phyloP scores from a whole-genome alignment of 768 basidiomycete species.

The Crassisporium funariophilum region DNA sequence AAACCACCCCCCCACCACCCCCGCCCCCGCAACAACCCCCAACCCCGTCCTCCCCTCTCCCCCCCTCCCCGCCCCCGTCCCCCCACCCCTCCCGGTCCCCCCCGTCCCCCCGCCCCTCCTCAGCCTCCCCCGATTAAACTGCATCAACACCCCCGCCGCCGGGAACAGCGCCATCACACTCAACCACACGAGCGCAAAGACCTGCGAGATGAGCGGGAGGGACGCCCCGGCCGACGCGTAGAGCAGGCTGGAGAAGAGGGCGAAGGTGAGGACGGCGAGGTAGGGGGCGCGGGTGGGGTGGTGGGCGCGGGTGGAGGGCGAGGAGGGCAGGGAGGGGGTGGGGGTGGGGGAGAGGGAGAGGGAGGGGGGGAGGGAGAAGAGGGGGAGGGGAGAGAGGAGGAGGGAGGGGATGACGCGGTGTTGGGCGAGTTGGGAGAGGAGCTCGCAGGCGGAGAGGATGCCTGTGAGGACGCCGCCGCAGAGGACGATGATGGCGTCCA shows the following conservation, averaged over 20 bases:
- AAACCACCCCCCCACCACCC: not conserved
- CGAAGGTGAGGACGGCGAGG: conserved; percentile 52
- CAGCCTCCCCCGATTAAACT: conserved; percentile 68
- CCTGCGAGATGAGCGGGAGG: conserved; percentile 56
- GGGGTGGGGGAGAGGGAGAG: conserved; percentile 61
- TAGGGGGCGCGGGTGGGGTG: conserved; percentile 55
- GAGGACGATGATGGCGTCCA: conserved; percentile 71
- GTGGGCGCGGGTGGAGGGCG: conserved; percentile 45
- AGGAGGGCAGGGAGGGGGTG: conserved; percentile 55
- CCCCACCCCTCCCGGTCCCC: not conserved
- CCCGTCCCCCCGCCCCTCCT: not conserved
- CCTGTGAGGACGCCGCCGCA: conserved; percentile 75
- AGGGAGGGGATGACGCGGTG: conserved; percentile 60
- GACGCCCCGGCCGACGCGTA: conserved; percentile 61
- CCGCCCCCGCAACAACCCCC: not conserved
- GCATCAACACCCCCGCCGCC: conserved; percentile 56
- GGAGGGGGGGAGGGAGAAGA: conserved; percentile 58
- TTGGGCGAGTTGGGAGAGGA: conserved; percentile 57
- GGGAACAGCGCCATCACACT: conserved; percentile 68
- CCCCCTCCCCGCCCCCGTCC: not conserved
- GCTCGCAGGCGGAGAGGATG: conserved; percentile 59
- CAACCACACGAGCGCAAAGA: conserved; percentile 74
- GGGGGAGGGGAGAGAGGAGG: conserved; percentile 66
- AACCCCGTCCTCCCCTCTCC: not conserved
- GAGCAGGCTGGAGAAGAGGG: conserved; percentile 48